Base-by-base conservation (phyloP, 805 yeast species). In the Trichomonascus vanleenenianus region DNA sequence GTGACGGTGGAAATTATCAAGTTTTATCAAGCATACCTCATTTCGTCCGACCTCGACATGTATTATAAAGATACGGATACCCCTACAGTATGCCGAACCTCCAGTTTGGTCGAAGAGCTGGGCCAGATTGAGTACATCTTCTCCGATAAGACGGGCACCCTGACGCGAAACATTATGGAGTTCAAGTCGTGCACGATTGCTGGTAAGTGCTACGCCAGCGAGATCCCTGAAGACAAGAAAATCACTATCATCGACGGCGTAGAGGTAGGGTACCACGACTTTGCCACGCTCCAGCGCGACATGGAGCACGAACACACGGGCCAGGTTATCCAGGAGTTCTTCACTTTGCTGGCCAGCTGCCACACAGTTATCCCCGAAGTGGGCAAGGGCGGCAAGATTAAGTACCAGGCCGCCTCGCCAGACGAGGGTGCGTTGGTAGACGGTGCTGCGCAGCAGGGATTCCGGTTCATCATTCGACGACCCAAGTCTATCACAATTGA, bases 391-490 rank as follows among this genome's bases (percentile, higher is more conserved):
- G 67, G 64, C 4, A 46, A 46, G 30, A 81, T 93, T 51, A 89
- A 86, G 62, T 93, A 94, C 62, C 99, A 93, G 66, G 98, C 99
- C 1, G 96, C 98, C 0, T 89, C 97, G 0, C 98, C 98, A 0
- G 99, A 93, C 68, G 98, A 94, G 70, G 98, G 98, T 43, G 99
- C 99, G 0, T 72, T 93, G 50, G 99, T 93, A 2, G 88, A 89
- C 56, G 99, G 99, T 48, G 97, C 96, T 14, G 93, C 97, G 0
- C 72, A 71, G 57, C 68, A 91, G 40, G 97, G 97, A 0, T 93
- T 83, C 61, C 79, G 75, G 51, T 94, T 93, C 61, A 75, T 77
- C 6, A 79, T 87, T 40, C 83, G 99, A 67, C 80, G 80, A 41
- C 99, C 99, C 3, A 79, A 80, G 48, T 74, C 84, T 18, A 83